Conservation (phyloP, 2,329 filamentous ascomycete species). For the Ophiostoma sp. region DNA sequence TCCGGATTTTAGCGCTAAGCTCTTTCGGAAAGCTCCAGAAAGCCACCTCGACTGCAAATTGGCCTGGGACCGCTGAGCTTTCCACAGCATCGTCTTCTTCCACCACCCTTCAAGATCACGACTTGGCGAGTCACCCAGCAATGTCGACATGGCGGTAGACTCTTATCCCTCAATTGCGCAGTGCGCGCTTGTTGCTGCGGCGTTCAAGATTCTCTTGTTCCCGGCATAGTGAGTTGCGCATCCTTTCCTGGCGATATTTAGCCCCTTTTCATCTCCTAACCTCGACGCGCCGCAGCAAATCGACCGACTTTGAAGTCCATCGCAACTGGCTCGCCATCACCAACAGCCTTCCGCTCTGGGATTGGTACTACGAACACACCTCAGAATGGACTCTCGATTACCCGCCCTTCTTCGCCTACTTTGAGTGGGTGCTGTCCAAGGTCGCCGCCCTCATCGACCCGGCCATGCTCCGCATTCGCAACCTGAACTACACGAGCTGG, state of each 20-base stretch:
- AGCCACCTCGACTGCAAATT: neutral
- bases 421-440: conserved; percentile 90
- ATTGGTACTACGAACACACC: conserved; percentile 97
- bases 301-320: conserved; percentile 98
- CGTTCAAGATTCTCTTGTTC: conserved; percentile 88
- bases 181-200: conserved; percentile 80
- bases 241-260: neutral
- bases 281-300: conserved; percentile 66
- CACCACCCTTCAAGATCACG: neutral
- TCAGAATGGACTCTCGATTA: conserved; percentile 99
- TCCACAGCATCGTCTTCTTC: neutral
- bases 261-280: neutral
- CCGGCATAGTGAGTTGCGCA: conserved; percentile 79
- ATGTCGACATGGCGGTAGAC: conserved; percentile 63
- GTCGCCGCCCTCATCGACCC: conserved; percentile 75
- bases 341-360: conserved; percentile 76
- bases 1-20: conserved; percentile 21
- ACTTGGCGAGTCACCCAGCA: conserved; percentile 10
- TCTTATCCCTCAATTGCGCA: conserved; percentile 84
- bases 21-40: conserved; percentile 22
- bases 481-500: conserved; percentile 86
- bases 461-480: conserved; percentile 76
- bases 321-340: conserved; percentile 98
- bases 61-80: neutral
- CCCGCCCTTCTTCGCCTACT: conserved; percentile 95